These are phyloP conservation scores for Solanum peruvianum DNA, from an alignment of 257 asterid genomes.

Conservation along the genomic window DNA sequence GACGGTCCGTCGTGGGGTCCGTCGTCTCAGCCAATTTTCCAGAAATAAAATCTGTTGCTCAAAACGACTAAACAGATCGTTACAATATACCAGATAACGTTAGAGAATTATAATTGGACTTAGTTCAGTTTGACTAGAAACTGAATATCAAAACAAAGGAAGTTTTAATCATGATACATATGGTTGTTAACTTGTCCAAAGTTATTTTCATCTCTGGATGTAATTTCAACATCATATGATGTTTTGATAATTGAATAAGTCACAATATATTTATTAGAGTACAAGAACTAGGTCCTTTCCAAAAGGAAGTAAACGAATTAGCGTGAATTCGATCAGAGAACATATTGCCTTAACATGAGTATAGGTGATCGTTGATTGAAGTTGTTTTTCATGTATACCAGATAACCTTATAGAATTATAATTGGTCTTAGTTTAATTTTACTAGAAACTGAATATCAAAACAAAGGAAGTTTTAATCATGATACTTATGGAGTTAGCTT, in stretches of 20 bases:
- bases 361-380: no score
- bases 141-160: no score
- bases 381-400: neutral
- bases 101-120: neutral
- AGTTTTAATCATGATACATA: no score
- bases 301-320: neutral
- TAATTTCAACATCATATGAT: neutral
- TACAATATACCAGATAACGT: neutral
- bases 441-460: neutral
- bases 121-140: neutral
- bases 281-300: no score
- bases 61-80: no score
- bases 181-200: neutral
- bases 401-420: neutral
- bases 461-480: no score
- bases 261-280: no score
- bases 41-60: no score
- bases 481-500: neutral
- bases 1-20: no score
- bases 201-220: neutral
- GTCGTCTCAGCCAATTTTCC: no score
- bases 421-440: no score
- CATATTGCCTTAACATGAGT: neutral
- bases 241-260: no score
- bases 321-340: neutral